Base-by-base conservation (phyloP, 345 rosid species). In the Trapa bicornis region DNA sequence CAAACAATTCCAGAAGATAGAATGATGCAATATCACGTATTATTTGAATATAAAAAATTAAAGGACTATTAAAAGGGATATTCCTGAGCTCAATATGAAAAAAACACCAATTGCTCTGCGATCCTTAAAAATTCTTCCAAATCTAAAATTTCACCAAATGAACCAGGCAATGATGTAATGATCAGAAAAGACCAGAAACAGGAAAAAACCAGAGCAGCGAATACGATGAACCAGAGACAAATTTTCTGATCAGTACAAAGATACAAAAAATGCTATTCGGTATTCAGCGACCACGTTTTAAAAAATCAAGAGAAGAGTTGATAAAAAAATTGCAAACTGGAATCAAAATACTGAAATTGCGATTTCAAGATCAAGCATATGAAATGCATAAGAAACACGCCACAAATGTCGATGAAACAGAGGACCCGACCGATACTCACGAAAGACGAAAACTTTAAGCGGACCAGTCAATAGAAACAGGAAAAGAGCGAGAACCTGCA, bases 391-490 rank as follows among this genome's bases (percentile, higher is more conserved):
- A 6, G 16, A 32, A 58, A 35, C 9, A 11, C 14, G 63, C 16
- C 56, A 58, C 8, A 29, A 58, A 58, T 16, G 11, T 33, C 70
- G 41, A 68, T 56, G 64, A 52, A 68, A 68, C 70, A 68, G 70
- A 67, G 61, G 8, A 54, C 60, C 4, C 33, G 35, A n/a, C 22
- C 22, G 11, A 15, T 15, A 12, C 57, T 52, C 57, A n/a, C 36
- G 7, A 68, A 68, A 68, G 64, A 39, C 37, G 62, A 33, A 37
- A 39, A 57, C 70, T 38, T 68, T 9, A 57, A 22, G 17, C 64
- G 38, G 33, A 54, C 52, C 37, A 64, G n/a, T 16, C n/a, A 42
- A 52, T 16, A n/a, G 45, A 68, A 37, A 17, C 47, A 22, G 10
- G 11, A n/a, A n/a, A 68, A 38, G 15, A 38, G 38, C 70, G 54